Evolutionary conservation across 306 rosid species (phyloP), one percentile per base, ranked within the genome.

Genomic region (Arachis stenosperma): DNA sequence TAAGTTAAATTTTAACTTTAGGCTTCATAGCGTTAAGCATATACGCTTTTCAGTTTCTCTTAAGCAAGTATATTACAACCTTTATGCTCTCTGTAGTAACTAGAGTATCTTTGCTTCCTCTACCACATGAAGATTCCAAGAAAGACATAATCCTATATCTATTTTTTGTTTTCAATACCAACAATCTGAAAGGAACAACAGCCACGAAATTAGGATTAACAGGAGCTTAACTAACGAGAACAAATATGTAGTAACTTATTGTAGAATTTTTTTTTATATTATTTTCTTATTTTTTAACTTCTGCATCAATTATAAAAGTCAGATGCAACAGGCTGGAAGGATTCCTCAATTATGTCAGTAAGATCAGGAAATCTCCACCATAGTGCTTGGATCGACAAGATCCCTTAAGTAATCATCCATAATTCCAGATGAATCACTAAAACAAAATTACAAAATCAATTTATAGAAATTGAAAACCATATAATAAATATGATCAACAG

Each of bases 121-220:
- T 88, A 67, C 86, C 88, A 7, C 97, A 92, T 10, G 97, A 87
- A 76, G 98, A 92, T 83, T 92, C 97, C 82, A 90, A 97, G 79
- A 90, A 92, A 77, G 98, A 85, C 98, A 85, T 81, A 67, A 88
- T 85, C 75, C 79, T 84, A 75, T 65, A 62, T 73, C 86, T 88
- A 69, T 84, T 84, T 78, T 85, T 90, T 2, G 75, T 97, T 86
- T 78, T 92, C 97, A 82, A 90, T 77, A 56, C 87, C 97, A 78
- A 92, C 98, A 80, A 92, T 84, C 97, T 92, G 87, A 81, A 81
- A 84, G 69, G 76, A 69, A 48, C 71, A 73, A 33, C 4, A 59
- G 78, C 7, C 40, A 61, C 6, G 60, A 29, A 56, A 44, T 63
- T 67, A 44, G 42, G 67, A 44, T 12, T 65, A 70, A 33, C 4